Base-by-base conservation (phyloP, 1,139 yeast species). In the Kodamaea suecica region DNA sequence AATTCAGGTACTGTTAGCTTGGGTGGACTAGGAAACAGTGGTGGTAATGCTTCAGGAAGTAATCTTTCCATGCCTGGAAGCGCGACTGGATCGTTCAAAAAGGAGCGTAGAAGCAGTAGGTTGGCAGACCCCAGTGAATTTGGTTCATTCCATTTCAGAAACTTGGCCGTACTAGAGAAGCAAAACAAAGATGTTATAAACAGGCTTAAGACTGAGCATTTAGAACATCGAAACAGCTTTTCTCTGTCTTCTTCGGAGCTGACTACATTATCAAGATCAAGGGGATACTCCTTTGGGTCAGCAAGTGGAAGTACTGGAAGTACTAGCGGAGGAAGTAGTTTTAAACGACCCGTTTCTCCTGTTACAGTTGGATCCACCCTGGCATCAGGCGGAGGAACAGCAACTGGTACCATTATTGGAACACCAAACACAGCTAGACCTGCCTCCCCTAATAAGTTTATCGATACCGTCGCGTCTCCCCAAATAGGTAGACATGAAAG, bases 101-200 rank as follows among this genome's bases (percentile, higher is more conserved):
- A 83, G 36, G 90, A 81, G 43, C 59, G 87, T 56, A 57, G 92
- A 49, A 71, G 84, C 36, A 69, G 84, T 55, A 66, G 85, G 44
- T 59, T 85, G 41, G 84, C 83, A 35, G 97, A 87, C 43, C 66
- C 71, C 3, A 69, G 77, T 31, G 97, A 90, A 49, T 94, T 92
- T 72, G 99, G 99, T 0, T 82, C 94, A 3, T 94, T 94, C 57
- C 82, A 86, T 42, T 94, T 86, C 60, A 73, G 96, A 48, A 94
- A 94, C 55, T 64, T 94, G 43, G 81, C 92, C 9, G 94, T 94
- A 4, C 69, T 94, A 42, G 98, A 92, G 49, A 85, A 84, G 51
- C 97, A 96, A 12, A 94, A 94, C 52, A 87, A 86, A 53, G 97
- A 90, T 58, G 90, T 86, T 11, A 86, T 94, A 40, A 85, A 85